phyloP scores from a whole-genome alignment of 352 stramenopile species.

The Globisporangium recalcitrans region DNA sequence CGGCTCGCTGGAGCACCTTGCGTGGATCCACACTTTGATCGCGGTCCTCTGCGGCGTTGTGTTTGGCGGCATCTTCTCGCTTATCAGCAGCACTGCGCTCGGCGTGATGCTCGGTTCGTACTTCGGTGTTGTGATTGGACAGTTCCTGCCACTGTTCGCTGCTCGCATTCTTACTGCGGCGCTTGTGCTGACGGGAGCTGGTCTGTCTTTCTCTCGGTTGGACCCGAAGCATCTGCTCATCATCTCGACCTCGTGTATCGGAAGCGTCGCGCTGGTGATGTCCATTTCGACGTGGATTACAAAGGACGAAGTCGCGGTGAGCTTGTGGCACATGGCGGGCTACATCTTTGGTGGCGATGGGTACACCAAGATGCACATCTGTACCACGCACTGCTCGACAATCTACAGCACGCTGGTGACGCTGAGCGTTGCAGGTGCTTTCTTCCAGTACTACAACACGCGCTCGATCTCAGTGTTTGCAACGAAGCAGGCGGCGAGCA shows the following conservation, averaged over 20 bases:
- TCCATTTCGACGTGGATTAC: slow-evolving; percentile 74
- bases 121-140: slow-evolving; percentile 44
- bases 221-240: slow-evolving; percentile 62
- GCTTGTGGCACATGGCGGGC: slow-evolving; percentile 61
- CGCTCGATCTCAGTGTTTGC: slow-evolving; percentile 31
- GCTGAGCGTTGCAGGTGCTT: slow-evolving; percentile 31
- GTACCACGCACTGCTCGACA: slow-evolving; percentile 48
- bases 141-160: slow-evolving; percentile 64
- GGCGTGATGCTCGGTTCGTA: slow-evolving; percentile 68
- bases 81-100: slow-evolving; percentile 54
- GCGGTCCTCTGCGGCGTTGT: slow-evolving; percentile 67
- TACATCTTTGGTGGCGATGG: slow-evolving; percentile 57
- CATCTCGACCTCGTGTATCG: slow-evolving; percentile 58
- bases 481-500: slow-evolving; percentile 18
- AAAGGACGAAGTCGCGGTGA: slow-evolving; percentile 50
- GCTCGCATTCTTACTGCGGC: slow-evolving; percentile 50
- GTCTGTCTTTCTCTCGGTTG: slow-evolving; percentile 33
- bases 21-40: slow-evolving; percentile 67
- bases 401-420: slow-evolving; percentile 54
- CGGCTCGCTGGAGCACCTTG: slow-evolving; percentile 35
- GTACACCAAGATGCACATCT: slow-evolving; percentile 42
- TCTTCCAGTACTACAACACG: slow-evolving; percentile 46
- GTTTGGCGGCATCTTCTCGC: slow-evolving; percentile 57
- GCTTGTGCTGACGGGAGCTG: slow-evolving; percentile 38
- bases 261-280: slow-evolving; percentile 55